Conservation (phyloP, 1,139 yeast species). For the Debaryomycetaceae sp. region DNA sequence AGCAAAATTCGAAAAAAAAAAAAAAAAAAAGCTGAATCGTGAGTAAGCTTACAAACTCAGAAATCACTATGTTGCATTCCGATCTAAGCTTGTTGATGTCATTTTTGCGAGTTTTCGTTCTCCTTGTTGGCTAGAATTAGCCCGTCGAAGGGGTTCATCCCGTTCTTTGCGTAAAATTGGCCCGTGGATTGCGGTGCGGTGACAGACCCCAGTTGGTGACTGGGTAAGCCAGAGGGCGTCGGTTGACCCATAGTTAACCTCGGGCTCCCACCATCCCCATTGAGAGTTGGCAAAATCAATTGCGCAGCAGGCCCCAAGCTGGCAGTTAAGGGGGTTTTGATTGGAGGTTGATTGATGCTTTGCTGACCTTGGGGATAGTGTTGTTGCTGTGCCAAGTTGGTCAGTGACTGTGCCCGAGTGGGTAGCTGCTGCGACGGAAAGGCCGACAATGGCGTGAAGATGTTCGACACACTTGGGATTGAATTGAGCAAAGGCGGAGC, state of each 20-base stretch:
- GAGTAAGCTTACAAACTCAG: slow-evolving; percentile 1
- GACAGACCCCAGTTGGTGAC: slow-evolving; percentile 20
- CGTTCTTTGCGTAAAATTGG: slow-evolving; percentile 33
- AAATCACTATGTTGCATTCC: neutral
- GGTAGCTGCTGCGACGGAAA: slow-evolving; percentile 21
- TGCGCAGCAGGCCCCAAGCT: slow-evolving; percentile 26
- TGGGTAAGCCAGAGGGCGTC: too few relatives aligned
- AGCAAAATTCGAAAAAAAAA: slow-evolving; percentile 3
- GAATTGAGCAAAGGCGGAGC: slow-evolving; percentile 25
- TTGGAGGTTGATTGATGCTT: slow-evolving; percentile 16
- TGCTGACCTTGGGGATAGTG: too few relatives aligned
- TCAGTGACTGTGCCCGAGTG: slow-evolving; percentile 13
- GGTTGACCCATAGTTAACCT: too few relatives aligned
- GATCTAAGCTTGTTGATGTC: neutral
- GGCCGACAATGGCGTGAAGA: slow-evolving; percentile 31
- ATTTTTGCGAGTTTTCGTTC: slow-evolving; percentile 11
- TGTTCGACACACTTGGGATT: slow-evolving; percentile 31
- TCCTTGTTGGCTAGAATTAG: slow-evolving; percentile 27
- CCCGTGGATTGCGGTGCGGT: slow-evolving; percentile 38
- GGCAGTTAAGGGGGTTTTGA: slow-evolving; percentile 32
- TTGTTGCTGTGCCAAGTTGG: slow-evolving; percentile 15
- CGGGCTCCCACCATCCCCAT: slow-evolving; percentile 12
- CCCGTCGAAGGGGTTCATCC: slow-evolving; percentile 41
- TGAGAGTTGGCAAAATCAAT: slow-evolving; percentile 16
- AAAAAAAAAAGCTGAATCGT: slow-evolving; percentile 1